phyloP scores from a whole-genome alignment of 2,329 filamentous ascomycete genomes.

The Paecilomyces niveus region DNA sequence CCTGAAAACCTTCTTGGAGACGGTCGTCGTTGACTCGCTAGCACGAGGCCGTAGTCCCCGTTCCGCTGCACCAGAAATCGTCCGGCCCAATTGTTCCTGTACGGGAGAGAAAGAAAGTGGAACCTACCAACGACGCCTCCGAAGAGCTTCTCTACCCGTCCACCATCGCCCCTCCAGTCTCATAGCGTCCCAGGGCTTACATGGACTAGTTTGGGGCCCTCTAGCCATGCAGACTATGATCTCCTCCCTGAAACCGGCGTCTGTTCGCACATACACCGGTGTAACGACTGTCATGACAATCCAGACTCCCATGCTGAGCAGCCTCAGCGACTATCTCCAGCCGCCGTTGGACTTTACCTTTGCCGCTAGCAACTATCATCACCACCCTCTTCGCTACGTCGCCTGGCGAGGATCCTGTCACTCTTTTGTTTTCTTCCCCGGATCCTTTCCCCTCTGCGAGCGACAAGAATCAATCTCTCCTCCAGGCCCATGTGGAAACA shows the following conservation, averaged over 20 bases:
- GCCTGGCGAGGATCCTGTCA: not conserved
- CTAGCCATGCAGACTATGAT: not conserved
- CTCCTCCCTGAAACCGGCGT: not conserved
- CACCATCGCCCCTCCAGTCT: not conserved
- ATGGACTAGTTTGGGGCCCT: not conserved
- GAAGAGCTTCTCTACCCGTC: not conserved
- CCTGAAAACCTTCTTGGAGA: not conserved
- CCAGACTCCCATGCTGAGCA: not conserved
- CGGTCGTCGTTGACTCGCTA: not conserved
- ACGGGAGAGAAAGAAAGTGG: not conserved
- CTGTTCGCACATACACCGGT: constrained; percentile 1
- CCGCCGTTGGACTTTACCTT: not conserved
- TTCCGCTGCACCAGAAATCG: not conserved
- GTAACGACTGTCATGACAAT: constrained; percentile 1
- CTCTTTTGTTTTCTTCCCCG: not conserved
- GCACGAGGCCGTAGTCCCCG: not conserved
- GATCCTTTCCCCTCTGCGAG: not conserved
- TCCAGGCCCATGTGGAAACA: constrained; percentile 33
- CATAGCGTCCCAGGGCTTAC: not conserved
- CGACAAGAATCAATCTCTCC: not conserved
- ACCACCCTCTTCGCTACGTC: not conserved
- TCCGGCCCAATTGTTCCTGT: not conserved
- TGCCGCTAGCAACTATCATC: not conserved
- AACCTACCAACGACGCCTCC: not conserved
- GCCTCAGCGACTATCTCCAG: not conserved